Evolutionary conservation across 495 filamentous ascomycete genomes (phyloP).

Genomic region (Usnea hakonensis): DNA sequence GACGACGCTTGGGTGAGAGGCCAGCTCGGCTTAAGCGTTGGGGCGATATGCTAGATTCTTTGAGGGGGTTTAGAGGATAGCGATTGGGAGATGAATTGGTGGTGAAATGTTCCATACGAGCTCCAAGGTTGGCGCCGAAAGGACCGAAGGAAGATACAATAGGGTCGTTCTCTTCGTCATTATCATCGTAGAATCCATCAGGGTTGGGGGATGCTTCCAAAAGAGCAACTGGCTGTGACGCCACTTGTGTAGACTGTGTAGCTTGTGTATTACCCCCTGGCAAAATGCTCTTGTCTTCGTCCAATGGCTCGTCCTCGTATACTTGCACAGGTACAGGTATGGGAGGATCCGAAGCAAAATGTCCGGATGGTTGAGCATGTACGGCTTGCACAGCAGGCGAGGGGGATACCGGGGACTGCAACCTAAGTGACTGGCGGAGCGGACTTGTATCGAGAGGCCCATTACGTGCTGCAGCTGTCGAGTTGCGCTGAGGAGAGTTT

Average conservation of each 20-base stretch:
- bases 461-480: conserved; percentile 19
- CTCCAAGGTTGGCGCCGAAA: conserved; percentile 72
- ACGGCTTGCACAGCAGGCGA: conserved; percentile 47
- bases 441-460: conserved; percentile 50
- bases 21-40: conserved; percentile 26
- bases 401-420: conserved; percentile 67
- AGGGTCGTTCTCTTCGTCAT: conserved; percentile 88
- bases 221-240: conserved; percentile 21
- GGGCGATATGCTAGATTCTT: conserved; percentile 35
- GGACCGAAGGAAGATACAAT: conserved; percentile 85
- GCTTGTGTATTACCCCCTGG: conserved; percentile 19
- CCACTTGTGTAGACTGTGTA: conserved; percentile 27
- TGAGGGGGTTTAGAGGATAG: conserved; percentile 32
- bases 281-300: conserved; percentile 14
- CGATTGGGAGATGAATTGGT: conserved; percentile 48
- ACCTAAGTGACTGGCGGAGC: conserved; percentile 50
- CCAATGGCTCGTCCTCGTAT: conserved; percentile 51
- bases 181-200: conserved; percentile 60
- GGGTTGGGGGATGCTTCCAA: conserved; percentile 46
- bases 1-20: conserved; percentile 23
- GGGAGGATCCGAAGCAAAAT: conserved; percentile 35
- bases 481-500: conserved; percentile 39
- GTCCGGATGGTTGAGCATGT: conserved; percentile 33
- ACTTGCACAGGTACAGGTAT: conserved; percentile 48
- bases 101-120: conserved; percentile 67